Percentiles rank a stretch among this genome's conserved stretches.
Evolutionary conservation across 371 early-diverging fungal genomes (phyloP).

Genomic region (Paraphysoderma sedebokerense): DNA sequence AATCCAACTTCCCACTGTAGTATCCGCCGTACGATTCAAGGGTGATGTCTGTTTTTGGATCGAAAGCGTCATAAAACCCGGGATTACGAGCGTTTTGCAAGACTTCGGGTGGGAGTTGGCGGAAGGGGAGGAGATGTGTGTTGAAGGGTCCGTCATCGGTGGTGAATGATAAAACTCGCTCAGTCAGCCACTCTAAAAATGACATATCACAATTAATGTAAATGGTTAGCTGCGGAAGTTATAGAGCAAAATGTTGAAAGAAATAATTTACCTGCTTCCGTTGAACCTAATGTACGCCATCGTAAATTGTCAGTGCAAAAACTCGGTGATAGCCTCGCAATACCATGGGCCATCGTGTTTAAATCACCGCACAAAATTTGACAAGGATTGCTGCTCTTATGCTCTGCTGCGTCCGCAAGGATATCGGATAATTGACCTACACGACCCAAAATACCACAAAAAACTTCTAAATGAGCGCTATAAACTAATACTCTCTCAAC

Average conservation of each 20-base stretch:
- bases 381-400: conserved; percentile 24
- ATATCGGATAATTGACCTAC: conserved; percentile 47
- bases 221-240: too few species aligned
- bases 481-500: conserved; percentile 14
- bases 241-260: too few species aligned
- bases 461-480: conserved; percentile 61
- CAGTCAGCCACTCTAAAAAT: conserved; percentile 59
- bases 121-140: conserved; percentile 9
- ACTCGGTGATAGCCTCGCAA: conserved; percentile 46
- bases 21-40: conserved; percentile 38
- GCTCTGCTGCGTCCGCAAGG: conserved; percentile 29
- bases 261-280: too few species aligned
- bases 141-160: conserved; percentile 21
- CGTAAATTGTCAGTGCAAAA: conserved; percentile 50
- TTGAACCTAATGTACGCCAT: conserved; percentile 34
- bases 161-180: conserved; percentile 26
- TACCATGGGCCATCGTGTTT: conserved; percentile 65
- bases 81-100: conserved; percentile 40
- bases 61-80: conserved; percentile 60
- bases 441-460: conserved; percentile 50
- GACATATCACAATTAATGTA: too few species aligned
- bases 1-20: conserved; percentile 57
- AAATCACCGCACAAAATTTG: conserved; percentile 29
- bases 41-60: conserved; percentile 34
- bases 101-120: conserved; percentile 18